Conservation (phyloP, 352 stramenopile species). For the Plasmopara muralis region DNA sequence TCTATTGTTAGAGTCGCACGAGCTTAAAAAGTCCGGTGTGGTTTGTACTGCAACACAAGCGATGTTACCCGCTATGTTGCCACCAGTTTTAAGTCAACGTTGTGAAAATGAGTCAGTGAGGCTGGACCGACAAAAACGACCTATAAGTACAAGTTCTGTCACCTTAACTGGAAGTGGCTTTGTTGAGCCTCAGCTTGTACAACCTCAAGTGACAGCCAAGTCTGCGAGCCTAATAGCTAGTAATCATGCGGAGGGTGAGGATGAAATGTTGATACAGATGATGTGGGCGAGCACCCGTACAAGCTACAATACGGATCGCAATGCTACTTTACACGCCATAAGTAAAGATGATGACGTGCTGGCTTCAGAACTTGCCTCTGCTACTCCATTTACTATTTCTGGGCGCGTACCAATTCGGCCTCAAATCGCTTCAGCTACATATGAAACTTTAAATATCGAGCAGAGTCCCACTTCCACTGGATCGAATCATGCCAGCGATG, state of each 20-base stretch:
- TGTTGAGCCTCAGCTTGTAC: not conserved
- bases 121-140: not conserved
- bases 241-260: slow-evolving; percentile 6
- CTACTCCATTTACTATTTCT: slow-evolving; percentile 14
- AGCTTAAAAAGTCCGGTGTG: not conserved
- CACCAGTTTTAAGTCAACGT: not conserved
- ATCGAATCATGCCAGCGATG: not conserved
- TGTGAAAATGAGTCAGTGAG: not conserved
- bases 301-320: slow-evolving; percentile 8
- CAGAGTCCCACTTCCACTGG: not conserved
- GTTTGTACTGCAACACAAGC: not conserved
- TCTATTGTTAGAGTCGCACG: not conserved
- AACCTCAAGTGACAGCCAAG: not conserved
- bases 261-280: slow-evolving; percentile 6
- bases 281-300: slow-evolving; percentile 14
- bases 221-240: not conserved
- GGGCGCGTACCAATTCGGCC: slow-evolving; percentile 39
- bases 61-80: not conserved
- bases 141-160: not conserved
- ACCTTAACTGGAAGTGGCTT: not conserved
- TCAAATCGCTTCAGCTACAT: not conserved
- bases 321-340: not conserved
- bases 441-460: slow-evolving; percentile 3
- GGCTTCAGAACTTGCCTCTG: not conserved
- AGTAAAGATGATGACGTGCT: not conserved